Percentiles rank a stretch among this genome's conserved stretches.
These are phyloP conservation scores for Primulina huaijiensis DNA, from an alignment of 257 asterid genomes.

Conservation along the genomic window DNA sequence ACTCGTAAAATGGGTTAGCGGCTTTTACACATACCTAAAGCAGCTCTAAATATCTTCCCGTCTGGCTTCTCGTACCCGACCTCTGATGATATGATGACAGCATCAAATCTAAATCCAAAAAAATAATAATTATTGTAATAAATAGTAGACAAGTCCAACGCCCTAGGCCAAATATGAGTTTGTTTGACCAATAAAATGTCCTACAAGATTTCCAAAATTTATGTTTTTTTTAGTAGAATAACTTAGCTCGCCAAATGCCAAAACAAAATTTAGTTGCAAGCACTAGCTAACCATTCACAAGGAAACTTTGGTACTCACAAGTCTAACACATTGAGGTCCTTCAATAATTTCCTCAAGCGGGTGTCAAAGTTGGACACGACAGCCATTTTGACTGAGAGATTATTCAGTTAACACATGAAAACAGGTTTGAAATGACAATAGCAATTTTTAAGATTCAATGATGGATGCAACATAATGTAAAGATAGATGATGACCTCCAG, in stretches of 20 bases:
- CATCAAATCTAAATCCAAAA: slow-evolving; percentile 63
- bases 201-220: background rate
- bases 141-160: background rate
- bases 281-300: background rate
- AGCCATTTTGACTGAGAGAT: slow-evolving; percentile 78
- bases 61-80: slow-evolving; percentile 92
- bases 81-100: slow-evolving; percentile 87
- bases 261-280: slow-evolving; percentile 4
- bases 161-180: background rate
- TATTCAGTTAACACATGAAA: slow-evolving; percentile 24
- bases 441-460: background rate
- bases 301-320: slow-evolving; percentile 49
- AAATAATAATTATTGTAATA: background rate
- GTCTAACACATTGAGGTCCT: slow-evolving; percentile 69
- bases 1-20: background rate
- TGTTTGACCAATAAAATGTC: background rate
- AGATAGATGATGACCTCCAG: slow-evolving; percentile 66
- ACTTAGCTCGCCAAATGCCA: background rate
- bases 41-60: slow-evolving; percentile 67
- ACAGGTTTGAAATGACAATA: background rate
- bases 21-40: slow-evolving; percentile 55
- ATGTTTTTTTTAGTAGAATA: background rate
- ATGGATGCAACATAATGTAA: slow-evolving; percentile 22
- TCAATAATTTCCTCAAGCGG: slow-evolving; percentile 80
- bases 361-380: slow-evolving; percentile 95